phyloP scores from a whole-genome alignment of 192 early-diverging fungal genomes.

The Chytriomyces sp. region DNA sequence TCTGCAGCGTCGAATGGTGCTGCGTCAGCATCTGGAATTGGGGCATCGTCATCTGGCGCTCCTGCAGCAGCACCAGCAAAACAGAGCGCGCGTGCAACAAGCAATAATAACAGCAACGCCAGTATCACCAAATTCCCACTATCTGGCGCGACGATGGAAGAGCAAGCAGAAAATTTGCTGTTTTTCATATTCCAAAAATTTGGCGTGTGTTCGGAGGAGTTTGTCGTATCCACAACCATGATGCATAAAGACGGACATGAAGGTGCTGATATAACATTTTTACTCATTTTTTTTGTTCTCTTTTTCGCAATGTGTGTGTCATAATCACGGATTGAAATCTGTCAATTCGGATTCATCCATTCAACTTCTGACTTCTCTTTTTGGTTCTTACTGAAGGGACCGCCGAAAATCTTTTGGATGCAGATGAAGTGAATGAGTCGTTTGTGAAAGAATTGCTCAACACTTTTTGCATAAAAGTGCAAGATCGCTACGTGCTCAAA shows the following conservation, averaged over 20 bases:
- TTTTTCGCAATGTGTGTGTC: no score
- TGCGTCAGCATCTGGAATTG: no score
- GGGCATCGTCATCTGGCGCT: neutral
- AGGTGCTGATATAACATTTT: neutral
- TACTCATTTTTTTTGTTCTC: no score
- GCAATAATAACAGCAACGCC: neutral
- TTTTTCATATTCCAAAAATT: constrained; percentile 6
- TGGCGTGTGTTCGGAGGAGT: constrained; percentile 23
- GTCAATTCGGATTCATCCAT: no score
- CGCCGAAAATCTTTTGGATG: constrained; percentile 24
- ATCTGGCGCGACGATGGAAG: constrained; percentile 2
- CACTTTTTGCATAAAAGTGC: constrained; percentile 5
- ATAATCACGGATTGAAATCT: no score
- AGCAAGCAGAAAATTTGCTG: constrained; percentile 25
- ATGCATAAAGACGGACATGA: constrained; percentile 8
- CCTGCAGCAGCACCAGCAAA: neutral
- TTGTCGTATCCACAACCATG: neutral
- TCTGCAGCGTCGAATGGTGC: no score
- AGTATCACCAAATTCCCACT: neutral
- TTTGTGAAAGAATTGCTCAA: neutral
- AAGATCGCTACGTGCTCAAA: constrained; percentile 18
- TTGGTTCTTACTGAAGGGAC: no score
- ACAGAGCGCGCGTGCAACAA: neutral
- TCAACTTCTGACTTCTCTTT: no score
- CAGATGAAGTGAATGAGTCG: neutral